A percentile compares a stretch with the other conserved stretches of the same genome.
phyloP scores from a whole-genome alignment of 495 filamentous ascomycete genomes.

The Acidomyces sp. region DNA sequence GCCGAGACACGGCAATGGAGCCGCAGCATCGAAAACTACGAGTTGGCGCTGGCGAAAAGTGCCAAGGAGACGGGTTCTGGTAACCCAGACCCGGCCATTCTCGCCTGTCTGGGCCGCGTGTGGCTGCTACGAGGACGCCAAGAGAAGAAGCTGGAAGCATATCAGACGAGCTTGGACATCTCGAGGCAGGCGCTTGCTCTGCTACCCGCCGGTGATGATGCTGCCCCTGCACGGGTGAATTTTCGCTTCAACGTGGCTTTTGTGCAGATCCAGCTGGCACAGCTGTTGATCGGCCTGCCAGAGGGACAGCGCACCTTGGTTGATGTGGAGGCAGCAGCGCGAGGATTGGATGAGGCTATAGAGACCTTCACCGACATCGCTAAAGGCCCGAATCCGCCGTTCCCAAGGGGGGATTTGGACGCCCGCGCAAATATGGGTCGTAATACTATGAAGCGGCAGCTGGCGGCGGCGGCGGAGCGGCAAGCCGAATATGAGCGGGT shows the following conservation, averaged over 20 bases:
- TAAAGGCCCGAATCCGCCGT: conserved; percentile 70
- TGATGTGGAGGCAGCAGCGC: conserved; percentile 63
- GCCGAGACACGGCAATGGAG: conserved; percentile 77
- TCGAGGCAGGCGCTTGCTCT: conserved; percentile 72
- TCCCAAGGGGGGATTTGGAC: conserved; percentile 78
- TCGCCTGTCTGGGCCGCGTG: conserved; percentile 87
- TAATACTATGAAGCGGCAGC: conserved; percentile 82
- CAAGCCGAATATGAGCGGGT: conserved; percentile 88
- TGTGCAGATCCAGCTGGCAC: conserved; percentile 85
- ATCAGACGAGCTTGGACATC: conserved; percentile 77
- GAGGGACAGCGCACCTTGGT: conserved; percentile 63
- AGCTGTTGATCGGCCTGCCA: conserved; percentile 57
- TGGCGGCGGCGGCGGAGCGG: conserved; percentile 66
- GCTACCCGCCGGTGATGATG: too few species aligned
- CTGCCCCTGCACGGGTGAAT: conserved; percentile 67
- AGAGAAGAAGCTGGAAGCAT: conserved; percentile 64
- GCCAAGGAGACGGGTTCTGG: conserved; percentile 36
- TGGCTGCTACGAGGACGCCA: conserved; percentile 77
- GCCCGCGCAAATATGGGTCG: conserved; percentile 92
- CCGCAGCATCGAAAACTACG: conserved; percentile 84
- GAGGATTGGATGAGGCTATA: conserved; percentile 84
- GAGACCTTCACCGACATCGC: conserved; percentile 70
- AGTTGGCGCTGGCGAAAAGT: conserved; percentile 63
- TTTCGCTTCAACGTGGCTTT: conserved; percentile 97
- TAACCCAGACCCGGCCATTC: conserved; percentile 60